These are phyloP conservation scores for Glycyrrhiza uralensis DNA, from an alignment of 306 rosid genomes.

Conservation along the genomic window DNA sequence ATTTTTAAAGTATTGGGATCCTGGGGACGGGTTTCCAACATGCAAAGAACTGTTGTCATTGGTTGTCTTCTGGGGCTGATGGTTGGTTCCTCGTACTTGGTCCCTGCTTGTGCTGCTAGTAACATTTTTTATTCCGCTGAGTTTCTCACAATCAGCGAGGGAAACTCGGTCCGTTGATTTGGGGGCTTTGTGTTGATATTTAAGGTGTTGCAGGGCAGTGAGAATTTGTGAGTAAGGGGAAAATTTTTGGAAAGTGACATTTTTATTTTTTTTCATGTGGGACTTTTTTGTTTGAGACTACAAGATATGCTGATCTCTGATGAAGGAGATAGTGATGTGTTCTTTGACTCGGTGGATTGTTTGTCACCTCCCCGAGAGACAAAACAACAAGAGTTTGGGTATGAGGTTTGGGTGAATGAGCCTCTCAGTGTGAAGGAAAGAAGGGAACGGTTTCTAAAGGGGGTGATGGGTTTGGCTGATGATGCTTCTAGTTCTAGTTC, in stretches of 20 bases:
- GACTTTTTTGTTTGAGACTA: conserved; percentile 26
- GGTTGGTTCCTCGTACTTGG: conserved; percentile 52
- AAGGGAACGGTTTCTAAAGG: conserved; percentile 50
- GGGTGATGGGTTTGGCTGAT: conserved; percentile 53
- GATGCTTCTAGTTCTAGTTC: no score
- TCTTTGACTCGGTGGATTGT: conserved; percentile 69
- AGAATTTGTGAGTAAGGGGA: background rate
- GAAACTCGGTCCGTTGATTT: conserved; percentile 51
- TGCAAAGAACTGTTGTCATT: conserved; percentile 40
- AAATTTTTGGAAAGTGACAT: conserved; percentile 20
- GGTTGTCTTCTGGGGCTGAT: conserved; percentile 34
- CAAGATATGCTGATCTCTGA: conserved; percentile 75
- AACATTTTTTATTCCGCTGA: conserved; percentile 28
- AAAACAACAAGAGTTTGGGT: conserved; percentile 31
- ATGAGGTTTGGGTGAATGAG: conserved; percentile 70
- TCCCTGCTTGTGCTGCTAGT: conserved; percentile 21
- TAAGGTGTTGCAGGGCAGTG: conserved; percentile 20
- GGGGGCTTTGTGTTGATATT: conserved; percentile 31
- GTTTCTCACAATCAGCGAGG: conserved; percentile 32
- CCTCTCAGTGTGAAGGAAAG: conserved; percentile 77
- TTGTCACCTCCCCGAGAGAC: conserved; percentile 50
- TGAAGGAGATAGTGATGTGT: conserved; percentile 53
- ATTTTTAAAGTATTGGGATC: conserved; percentile 27
- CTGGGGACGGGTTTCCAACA: conserved; percentile 25
- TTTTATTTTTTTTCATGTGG: conserved; percentile 54